Evolutionary conservation across 2,329 filamentous ascomycete genomes (phyloP).

Genomic region (Neopestalotiopsis sp.): DNA sequence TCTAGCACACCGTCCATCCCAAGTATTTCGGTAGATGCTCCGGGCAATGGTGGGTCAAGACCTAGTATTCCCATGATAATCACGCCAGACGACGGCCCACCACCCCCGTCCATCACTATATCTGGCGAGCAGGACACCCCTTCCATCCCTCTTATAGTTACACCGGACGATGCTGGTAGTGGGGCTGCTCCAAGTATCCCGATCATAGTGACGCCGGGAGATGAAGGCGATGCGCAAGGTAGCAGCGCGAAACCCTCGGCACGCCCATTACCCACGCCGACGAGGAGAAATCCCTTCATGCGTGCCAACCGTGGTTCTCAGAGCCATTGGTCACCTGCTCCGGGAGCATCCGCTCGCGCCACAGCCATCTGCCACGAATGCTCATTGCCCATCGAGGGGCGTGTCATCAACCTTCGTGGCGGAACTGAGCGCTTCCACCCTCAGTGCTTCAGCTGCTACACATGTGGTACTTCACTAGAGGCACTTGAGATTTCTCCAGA

Average conservation of each 20-base stretch:
- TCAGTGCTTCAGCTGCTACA: constrained; percentile 88
- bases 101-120: constrained; percentile 40
- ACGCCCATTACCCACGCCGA: constrained; percentile 56
- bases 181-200: constrained; percentile 37
- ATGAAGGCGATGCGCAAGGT: constrained; percentile 29
- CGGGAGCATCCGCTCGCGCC: constrained; percentile 51
- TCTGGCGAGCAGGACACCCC: not conserved
- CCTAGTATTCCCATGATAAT: constrained; percentile 59
- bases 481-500: constrained; percentile 97
- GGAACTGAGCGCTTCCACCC: constrained; percentile 82
- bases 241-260: constrained; percentile 32
- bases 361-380: constrained; percentile 87
- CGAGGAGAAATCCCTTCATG: constrained; percentile 37
- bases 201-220: constrained; percentile 53
- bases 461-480: constrained; percentile 87
- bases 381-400: constrained; percentile 82
- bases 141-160: constrained; percentile 46
- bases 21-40: constrained; percentile 50
- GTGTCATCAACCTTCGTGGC: constrained; percentile 84
- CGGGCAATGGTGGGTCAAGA: constrained; percentile 34
- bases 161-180: constrained; percentile 37
- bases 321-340: constrained; percentile 66
- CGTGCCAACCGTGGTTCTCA: constrained; percentile 46
- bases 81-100: constrained; percentile 42
- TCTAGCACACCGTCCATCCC: constrained; percentile 43